phyloP scores from a whole-genome alignment of 352 stramenopile species.

The Pythium vanterpoolii region DNA sequence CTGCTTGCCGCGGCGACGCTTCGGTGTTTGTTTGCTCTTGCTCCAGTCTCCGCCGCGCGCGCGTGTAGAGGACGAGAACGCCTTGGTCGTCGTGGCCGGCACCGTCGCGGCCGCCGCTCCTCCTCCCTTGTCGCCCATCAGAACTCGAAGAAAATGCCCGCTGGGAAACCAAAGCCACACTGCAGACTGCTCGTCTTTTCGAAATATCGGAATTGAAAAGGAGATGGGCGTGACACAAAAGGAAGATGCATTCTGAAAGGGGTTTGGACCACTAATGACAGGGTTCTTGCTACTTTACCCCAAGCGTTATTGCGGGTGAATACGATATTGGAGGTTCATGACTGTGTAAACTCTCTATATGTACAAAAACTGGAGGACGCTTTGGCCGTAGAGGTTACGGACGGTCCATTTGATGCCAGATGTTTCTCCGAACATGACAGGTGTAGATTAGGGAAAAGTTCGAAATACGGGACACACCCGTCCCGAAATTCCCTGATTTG shows the following conservation, averaged over 20 bases:
- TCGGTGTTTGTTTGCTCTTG: slow-evolving; percentile 12
- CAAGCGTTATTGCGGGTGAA: no score
- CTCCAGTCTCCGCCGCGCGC: slow-evolving; percentile 20
- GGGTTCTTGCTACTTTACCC: no score
- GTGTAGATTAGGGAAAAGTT: background rate
- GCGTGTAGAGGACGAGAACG: background rate
- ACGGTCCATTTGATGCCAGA: slow-evolving; percentile 2
- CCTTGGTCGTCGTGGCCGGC: slow-evolving; percentile 27
- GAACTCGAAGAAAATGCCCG: background rate
- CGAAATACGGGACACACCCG: background rate
- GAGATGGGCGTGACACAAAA: no score
- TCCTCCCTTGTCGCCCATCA: slow-evolving; percentile 15
- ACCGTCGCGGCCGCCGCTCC: slow-evolving; percentile 31
- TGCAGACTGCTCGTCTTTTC: background rate
- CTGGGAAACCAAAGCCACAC: background rate
- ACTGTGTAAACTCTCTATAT: background rate
- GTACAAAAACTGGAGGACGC: slow-evolving; percentile 20
- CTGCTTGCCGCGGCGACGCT: slow-evolving; percentile 6
- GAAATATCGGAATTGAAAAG: background rate
- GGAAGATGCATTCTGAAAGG: no score
- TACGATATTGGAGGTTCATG: background rate
- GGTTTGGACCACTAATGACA: no score
- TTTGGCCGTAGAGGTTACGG: slow-evolving; percentile 3
- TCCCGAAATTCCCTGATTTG: slow-evolving; percentile 8
- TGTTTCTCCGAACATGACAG: background rate